These are phyloP conservation scores for Fusarium camptoceras DNA, from an alignment of 2,329 filamentous ascomycete genomes.

Conservation along the genomic window DNA sequence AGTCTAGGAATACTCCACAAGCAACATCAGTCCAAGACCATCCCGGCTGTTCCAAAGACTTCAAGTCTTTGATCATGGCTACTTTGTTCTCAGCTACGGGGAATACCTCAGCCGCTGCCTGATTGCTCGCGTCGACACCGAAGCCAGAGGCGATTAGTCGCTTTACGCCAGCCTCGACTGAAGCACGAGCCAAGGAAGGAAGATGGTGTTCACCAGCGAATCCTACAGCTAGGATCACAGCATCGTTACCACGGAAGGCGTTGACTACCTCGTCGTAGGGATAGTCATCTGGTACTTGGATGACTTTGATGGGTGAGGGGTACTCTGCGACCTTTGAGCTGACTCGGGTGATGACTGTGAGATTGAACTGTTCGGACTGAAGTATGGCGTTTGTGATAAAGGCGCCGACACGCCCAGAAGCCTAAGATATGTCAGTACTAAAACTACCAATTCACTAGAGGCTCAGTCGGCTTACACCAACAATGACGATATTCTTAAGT, in stretches of 20 bases:
- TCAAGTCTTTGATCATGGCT: background rate
- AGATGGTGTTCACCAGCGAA: background rate
- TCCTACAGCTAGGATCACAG: background rate
- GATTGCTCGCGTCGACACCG: background rate
- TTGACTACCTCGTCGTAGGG: rapidly evolving
- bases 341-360: background rate
- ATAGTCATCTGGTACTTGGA: background rate
- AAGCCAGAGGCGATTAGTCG: background rate
- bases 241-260: background rate
- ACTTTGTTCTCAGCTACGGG: background rate
- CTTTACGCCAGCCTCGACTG: background rate
- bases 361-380: background rate
- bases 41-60: background rate
- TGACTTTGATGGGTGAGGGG: background rate
- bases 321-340: background rate
- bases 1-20: background rate
- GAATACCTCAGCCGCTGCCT: background rate
- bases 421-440: background rate
- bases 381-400: background rate
- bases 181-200: background rate
- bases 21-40: background rate
- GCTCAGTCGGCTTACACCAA: background rate
- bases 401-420: background rate
- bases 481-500: background rate
- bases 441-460: rapidly evolving